These are phyloP conservation scores for Wallacemonas sp. DNA, from an alignment of 208 protist genomes.

Conservation along the genomic window DNA sequence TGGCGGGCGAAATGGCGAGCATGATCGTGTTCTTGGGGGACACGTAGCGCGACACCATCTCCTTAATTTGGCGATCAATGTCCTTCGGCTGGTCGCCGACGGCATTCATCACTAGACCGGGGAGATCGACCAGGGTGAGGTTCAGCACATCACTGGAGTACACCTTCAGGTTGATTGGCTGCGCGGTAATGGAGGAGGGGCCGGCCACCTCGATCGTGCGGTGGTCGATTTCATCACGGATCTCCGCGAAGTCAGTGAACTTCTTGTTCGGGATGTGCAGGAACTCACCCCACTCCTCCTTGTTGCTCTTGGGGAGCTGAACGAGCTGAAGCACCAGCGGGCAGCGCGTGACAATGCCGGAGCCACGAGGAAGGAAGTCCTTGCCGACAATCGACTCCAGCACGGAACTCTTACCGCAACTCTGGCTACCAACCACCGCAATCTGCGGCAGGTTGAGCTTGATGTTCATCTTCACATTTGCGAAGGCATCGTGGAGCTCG, in stretches of 20 bases:
- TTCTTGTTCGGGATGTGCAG: slow-evolving; percentile 88
- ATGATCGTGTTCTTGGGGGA: slow-evolving; percentile 97
- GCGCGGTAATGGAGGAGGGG: slow-evolving; percentile 93
- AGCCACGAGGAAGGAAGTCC: slow-evolving; percentile 99
- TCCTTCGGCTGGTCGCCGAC: slow-evolving; percentile 98
- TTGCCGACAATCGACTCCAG: slow-evolving; percentile 99
- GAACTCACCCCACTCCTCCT: slow-evolving; percentile 90
- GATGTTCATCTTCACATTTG: slow-evolving; percentile 90
- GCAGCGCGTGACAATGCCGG: slow-evolving; percentile 99
- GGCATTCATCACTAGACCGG: slow-evolving; percentile 99
- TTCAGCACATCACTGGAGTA: slow-evolving; percentile 96
- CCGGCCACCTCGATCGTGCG: slow-evolving; percentile 97
- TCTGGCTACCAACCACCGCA: slow-evolving; percentile 98
- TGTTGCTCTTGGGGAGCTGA: slow-evolving; percentile 61
- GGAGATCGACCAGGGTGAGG: slow-evolving; percentile 99
- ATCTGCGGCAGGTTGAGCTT: slow-evolving; percentile 98
- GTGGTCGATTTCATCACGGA: slow-evolving; percentile 94
- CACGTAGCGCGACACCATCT: slow-evolving; percentile 98
- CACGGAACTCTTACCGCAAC: slow-evolving; percentile 97
- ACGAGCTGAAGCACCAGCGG: slow-evolving; percentile 99
- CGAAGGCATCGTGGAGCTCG: slow-evolving; percentile 96
- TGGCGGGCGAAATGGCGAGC: slow-evolving; percentile 98
- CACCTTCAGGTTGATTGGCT: slow-evolving; percentile 98
- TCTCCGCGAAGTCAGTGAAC: slow-evolving; percentile 96
- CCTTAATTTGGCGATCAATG: slow-evolving; percentile 97